phyloP scores from a whole-genome alignment of 768 basidiomycete species.

The Asterophora parasitica region DNA sequence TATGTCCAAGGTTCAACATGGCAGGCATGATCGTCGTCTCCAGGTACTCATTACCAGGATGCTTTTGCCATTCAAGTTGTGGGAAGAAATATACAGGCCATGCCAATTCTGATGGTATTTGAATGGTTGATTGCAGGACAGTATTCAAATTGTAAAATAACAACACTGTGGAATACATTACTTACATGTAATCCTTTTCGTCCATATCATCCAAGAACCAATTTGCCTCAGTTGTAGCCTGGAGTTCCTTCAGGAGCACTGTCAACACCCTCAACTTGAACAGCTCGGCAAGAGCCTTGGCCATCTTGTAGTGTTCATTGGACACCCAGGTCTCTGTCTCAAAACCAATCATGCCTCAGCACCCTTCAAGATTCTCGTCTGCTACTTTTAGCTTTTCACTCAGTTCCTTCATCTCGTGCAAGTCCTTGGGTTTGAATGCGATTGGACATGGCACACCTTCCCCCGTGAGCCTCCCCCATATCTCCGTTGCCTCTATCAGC shows the following conservation, averaged over 20 bases:
- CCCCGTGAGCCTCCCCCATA: conserved; percentile 37
- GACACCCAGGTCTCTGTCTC: conserved; percentile 42
- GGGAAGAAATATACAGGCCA: no score
- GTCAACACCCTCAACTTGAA: conserved; percentile 31
- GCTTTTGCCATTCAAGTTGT: no score
- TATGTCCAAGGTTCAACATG: no score
- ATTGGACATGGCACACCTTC: conserved; percentile 38
- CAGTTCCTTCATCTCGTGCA: conserved; percentile 36
- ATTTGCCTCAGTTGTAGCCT: conserved; percentile 31
- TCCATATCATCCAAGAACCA: conserved; percentile 47
- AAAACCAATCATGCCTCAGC: conserved; percentile 24
- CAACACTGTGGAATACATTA: no score
- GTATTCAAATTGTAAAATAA: no score
- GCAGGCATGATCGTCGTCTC: no score
- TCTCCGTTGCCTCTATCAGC: conserved; percentile 40
- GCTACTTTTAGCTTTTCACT: conserved; percentile 23
- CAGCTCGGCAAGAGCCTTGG: conserved; percentile 27
- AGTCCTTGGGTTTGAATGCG: conserved; percentile 41
- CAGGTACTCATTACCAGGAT: no score
- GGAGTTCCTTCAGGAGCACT: conserved; percentile 30
- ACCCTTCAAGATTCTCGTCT: conserved; percentile 26
- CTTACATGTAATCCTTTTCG: conserved; percentile 42
- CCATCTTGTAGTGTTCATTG: conserved; percentile 34
- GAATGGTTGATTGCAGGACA: no score
- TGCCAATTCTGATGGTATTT: no score